These are phyloP conservation scores for Calonectria ilicicola DNA, from an alignment of 2,329 filamentous ascomycete species.

Conservation along the genomic window DNA sequence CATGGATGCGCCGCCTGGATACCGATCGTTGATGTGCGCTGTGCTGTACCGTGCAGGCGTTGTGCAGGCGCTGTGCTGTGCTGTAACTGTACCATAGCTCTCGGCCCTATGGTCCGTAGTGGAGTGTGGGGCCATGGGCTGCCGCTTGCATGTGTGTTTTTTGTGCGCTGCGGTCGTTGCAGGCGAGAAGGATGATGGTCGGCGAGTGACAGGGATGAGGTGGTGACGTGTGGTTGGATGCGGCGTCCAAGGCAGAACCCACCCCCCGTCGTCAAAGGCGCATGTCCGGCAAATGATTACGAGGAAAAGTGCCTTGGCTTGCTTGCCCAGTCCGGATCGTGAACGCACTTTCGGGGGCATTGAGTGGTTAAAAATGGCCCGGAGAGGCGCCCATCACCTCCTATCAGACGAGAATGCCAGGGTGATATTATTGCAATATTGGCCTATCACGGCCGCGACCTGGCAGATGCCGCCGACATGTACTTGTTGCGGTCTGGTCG, in stretches of 20 bases:
- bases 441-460: background rate
- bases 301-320: slow-evolving; percentile 2
- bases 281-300: slow-evolving; percentile 8
- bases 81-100: slow-evolving; percentile 6
- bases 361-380: slow-evolving; percentile 12
- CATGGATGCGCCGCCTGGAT: slow-evolving; percentile 2
- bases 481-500: background rate
- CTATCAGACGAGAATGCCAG: slow-evolving; percentile 10
- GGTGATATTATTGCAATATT: slow-evolving; percentile 1
- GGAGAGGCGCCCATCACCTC: background rate
- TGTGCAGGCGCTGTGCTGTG: slow-evolving; percentile 7
- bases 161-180: background rate
- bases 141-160: background rate
- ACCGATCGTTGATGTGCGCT: background rate
- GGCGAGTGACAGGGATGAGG: background rate
- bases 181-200: background rate
- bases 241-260: background rate
- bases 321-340: slow-evolving; percentile 9
- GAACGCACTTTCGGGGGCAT: background rate
- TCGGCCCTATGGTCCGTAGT: slow-evolving; percentile 4
- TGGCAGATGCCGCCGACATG: background rate
- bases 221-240: slow-evolving; percentile 18
- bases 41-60: background rate
- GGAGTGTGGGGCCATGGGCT: slow-evolving; percentile 8
- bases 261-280: background rate